Evolutionary conservation across 257 asterid genomes (phyloP).

Genomic region (Orobanche coerulescens): DNA sequence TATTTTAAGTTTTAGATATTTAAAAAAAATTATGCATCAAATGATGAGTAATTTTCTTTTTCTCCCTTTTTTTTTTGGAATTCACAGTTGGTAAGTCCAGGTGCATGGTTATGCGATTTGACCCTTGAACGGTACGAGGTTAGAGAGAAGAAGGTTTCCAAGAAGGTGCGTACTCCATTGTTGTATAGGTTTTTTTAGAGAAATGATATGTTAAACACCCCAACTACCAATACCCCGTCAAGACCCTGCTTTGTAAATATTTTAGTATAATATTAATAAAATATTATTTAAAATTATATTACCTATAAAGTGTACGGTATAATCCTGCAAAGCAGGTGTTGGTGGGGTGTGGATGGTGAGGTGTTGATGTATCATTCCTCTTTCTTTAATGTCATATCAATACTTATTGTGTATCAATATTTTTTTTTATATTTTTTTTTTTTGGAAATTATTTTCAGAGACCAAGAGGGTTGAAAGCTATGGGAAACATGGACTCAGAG

Average conservation of each 20-base stretch:
- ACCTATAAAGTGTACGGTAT: too few relatives aligned
- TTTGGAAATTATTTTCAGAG: slow-evolving; percentile 21
- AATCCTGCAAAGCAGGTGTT: too few relatives aligned
- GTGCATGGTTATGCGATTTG: slow-evolving; percentile 54
- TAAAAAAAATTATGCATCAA: too few relatives aligned
- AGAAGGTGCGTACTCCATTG: slow-evolving; percentile 35
- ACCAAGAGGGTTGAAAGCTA: slow-evolving; percentile 59
- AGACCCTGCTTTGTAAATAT: neutral
- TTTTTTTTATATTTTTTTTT: neutral
- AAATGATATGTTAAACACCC: neutral
- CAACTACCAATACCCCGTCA: too few relatives aligned
- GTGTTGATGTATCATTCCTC: neutral
- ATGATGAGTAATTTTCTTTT: too few relatives aligned
- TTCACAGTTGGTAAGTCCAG: slow-evolving; percentile 54
- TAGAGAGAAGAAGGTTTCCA: slow-evolving; percentile 54
- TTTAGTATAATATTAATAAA: too few relatives aligned
- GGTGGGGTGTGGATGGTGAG: too few relatives aligned
- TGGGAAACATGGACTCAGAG: slow-evolving; percentile 55
- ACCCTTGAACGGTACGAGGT: slow-evolving; percentile 61
- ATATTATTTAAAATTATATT: neutral
- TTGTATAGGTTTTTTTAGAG: neutral
- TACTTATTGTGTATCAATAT: neutral
- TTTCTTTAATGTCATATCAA: neutral
- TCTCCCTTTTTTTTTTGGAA: neutral
- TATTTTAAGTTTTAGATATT: too few relatives aligned